Percentiles rank a stretch among this genome's conserved stretches.
These are phyloP conservation scores for Trichophaea hybrida DNA, from an alignment of 2,329 filamentous ascomycete species.

Conservation along the genomic window DNA sequence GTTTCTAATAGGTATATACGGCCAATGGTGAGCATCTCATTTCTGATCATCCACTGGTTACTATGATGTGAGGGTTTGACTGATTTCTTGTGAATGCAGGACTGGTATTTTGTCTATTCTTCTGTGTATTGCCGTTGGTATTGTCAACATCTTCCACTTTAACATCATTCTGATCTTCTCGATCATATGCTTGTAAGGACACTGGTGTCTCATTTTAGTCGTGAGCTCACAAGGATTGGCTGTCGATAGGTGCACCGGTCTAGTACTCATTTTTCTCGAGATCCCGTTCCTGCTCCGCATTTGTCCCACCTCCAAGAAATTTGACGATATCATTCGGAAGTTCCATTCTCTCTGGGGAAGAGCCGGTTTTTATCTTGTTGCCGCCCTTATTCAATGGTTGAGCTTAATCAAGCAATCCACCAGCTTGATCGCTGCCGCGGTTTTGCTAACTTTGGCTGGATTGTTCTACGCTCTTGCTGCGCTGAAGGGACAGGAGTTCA, in stretches of 20 bases:
- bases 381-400: constrained; percentile 74
- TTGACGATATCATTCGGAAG: constrained; percentile 77
- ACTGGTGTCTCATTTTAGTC: constrained; percentile 28
- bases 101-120: constrained; percentile 57
- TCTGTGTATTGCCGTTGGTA: constrained; percentile 53
- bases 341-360: constrained; percentile 97
- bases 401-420: constrained; percentile 51
- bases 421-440: constrained; percentile 70
- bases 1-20: constrained; percentile 48
- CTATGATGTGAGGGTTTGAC: neutral
- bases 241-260: constrained; percentile 45
- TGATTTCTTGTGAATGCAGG: constrained; percentile 34
- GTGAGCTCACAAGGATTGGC: constrained; percentile 29
- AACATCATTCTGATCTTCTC: constrained; percentile 35
- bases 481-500: constrained; percentile 70
- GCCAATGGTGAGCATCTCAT: constrained; percentile 49
- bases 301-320: constrained; percentile 81
- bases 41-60: neutral
- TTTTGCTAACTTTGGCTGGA: constrained; percentile 63
- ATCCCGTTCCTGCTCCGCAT: constrained; percentile 91
- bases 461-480: constrained; percentile 69
- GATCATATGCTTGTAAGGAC: constrained; percentile 41
- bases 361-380: constrained; percentile 66
- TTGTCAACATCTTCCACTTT: constrained; percentile 51
- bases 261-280: constrained; percentile 72